Conservation (phyloP, 768 basidiomycete species). For the Lactarius akahatsu region DNA sequence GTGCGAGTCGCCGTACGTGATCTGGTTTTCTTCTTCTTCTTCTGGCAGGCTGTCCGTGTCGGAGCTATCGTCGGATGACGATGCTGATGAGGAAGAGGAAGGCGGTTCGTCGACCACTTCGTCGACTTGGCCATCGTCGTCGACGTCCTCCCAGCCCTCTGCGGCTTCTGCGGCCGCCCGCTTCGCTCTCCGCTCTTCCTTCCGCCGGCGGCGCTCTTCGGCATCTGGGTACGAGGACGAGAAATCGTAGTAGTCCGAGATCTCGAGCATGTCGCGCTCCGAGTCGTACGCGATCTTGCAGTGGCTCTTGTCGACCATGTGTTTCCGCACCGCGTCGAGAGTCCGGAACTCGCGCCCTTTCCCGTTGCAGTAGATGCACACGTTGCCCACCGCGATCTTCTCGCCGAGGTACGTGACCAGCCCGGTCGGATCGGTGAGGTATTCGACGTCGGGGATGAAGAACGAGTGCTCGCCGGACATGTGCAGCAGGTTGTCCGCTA, state of each 20-base stretch:
- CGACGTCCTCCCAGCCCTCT: slow-evolving; percentile 37
- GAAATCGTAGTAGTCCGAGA: slow-evolving; percentile 95
- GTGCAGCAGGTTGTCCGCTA: slow-evolving; percentile 74
- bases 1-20: slow-evolving; percentile 76
- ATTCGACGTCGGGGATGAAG: slow-evolving; percentile 93
- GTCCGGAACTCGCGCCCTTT: slow-evolving; percentile 79
- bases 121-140: slow-evolving; percentile 37
- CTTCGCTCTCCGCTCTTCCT: slow-evolving; percentile 25
- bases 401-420: slow-evolving; percentile 85
- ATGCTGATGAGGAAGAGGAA: slow-evolving; percentile 21
- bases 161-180: slow-evolving; percentile 32
- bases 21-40: slow-evolving; percentile 38
- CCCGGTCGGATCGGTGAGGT: slow-evolving; percentile 79
- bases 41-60: slow-evolving; percentile 47
- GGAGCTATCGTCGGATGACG: slow-evolving; percentile 36
- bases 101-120: slow-evolving; percentile 36
- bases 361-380: slow-evolving; percentile 89
- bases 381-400: slow-evolving; percentile 89
- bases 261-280: slow-evolving; percentile 75
- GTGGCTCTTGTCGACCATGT: slow-evolving; percentile 95
- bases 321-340: slow-evolving; percentile 85
- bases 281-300: slow-evolving; percentile 94
- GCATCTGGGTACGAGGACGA: slow-evolving; percentile 68
- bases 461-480: slow-evolving; percentile 90
- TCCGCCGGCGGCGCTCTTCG: slow-evolving; percentile 34